Percentiles rank a stretch among this genome's conserved stretches.
Conservation (phyloP, 163 green algal species). For the Chloromonas sp. region DNA sequence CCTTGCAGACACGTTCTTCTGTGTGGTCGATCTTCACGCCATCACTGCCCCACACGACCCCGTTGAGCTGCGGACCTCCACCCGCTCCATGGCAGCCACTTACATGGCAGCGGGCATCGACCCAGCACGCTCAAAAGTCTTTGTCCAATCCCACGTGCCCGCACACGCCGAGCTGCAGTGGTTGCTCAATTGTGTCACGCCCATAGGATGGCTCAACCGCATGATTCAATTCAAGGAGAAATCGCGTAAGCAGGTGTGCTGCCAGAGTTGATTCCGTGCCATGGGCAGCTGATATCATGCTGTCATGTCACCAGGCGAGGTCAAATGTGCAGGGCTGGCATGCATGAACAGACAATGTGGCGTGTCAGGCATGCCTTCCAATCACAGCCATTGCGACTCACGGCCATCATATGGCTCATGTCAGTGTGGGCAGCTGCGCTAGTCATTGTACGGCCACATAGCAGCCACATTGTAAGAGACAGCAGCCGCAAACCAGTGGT, state of each 20-base stretch:
- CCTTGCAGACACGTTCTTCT: slow-evolving; percentile 90
- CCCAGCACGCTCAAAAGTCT: slow-evolving; percentile 71
- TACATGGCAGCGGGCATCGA: slow-evolving; percentile 94
- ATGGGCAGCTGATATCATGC: too few species aligned
- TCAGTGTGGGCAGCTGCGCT: too few species aligned
- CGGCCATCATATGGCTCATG: too few species aligned
- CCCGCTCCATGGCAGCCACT: slow-evolving; percentile 71
- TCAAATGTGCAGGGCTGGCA: too few species aligned
- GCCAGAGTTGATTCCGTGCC: too few species aligned
- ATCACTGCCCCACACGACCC: slow-evolving; percentile 91
- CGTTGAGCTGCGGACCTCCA: slow-evolving; percentile 66
- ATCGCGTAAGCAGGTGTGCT: slow-evolving; percentile 62
- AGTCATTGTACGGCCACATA: too few species aligned
- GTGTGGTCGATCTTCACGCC: slow-evolving; percentile 95
- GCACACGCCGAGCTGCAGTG: slow-evolving; percentile 93
- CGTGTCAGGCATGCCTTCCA: too few species aligned
- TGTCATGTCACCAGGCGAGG: too few species aligned
- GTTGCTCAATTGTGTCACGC: slow-evolving; percentile 92
- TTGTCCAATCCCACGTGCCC: slow-evolving; percentile 89
- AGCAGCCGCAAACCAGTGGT: too few species aligned
- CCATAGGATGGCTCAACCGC: slow-evolving; percentile 75
- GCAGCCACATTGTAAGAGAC: too few species aligned
- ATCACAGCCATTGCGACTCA: too few species aligned
- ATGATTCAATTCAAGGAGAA: slow-evolving; percentile 98
- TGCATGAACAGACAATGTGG: too few species aligned